A percentile compares a stretch with the other conserved stretches of the same genome.
phyloP scores from a whole-genome alignment of 2,329 filamentous ascomycete genomes.

The Diaporthe sp. region DNA sequence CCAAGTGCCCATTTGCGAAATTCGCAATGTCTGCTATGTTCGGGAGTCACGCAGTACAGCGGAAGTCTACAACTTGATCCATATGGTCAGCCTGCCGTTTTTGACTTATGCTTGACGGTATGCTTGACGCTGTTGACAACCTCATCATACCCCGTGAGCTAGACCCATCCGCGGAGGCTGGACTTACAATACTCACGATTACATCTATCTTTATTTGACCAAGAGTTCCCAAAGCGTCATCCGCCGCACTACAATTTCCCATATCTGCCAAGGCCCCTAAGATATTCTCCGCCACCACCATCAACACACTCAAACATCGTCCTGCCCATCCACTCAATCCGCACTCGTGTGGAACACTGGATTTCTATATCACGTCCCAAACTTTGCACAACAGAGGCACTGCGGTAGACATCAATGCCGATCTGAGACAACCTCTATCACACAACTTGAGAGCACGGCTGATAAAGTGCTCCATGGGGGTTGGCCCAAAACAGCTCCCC shows the following conservation, averaged over 20 bases:
- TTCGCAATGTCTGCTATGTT: background rate
- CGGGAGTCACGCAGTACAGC: background rate
- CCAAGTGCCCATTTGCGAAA: background rate
- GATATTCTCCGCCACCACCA: background rate
- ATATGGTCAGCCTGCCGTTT: background rate
- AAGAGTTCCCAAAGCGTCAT: background rate
- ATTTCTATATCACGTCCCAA: too few relatives aligned
- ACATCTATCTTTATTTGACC: background rate
- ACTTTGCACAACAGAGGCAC: too few relatives aligned
- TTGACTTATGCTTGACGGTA: background rate
- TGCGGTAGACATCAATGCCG: background rate
- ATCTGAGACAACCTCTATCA: background rate
- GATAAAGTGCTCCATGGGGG: background rate
- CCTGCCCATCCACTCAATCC: background rate
- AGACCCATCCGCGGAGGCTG: background rate
- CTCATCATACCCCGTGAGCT: background rate
- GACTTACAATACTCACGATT: background rate
- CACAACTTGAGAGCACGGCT: background rate
- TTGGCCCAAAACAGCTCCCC: background rate
- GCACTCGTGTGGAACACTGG: background rate
- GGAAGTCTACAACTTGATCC: background rate
- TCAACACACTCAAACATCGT: background rate
- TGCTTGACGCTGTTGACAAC: slow-evolving; percentile 8
- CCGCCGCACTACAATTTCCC: background rate
- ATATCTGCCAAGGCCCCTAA: too few relatives aligned